phyloP scores from a whole-genome alignment of 108 stramenopile species.

The Pseudonitzschia multistriata region DNA sequence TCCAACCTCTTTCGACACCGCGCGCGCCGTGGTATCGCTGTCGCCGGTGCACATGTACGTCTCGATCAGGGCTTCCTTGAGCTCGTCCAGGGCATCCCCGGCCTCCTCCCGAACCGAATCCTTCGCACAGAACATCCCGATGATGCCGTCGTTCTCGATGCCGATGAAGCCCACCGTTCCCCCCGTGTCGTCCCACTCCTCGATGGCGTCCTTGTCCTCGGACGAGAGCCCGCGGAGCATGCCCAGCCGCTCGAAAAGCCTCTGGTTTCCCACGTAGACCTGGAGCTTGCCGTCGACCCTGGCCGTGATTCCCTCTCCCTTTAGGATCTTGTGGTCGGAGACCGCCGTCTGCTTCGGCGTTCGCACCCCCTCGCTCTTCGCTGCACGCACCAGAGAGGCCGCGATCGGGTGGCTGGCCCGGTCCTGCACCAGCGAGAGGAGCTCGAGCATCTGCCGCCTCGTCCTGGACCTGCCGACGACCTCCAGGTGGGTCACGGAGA shows the following conservation, averaged over 20 bases:
- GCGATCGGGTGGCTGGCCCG: conserved; percentile 84
- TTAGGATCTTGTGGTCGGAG: conserved; percentile 64
- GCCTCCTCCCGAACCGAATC: conserved; percentile 79
- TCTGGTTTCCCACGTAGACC: conserved; percentile 77
- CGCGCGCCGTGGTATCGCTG: conserved; percentile 84
- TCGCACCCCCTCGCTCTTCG: conserved; percentile 62
- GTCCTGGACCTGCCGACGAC: conserved; percentile 40
- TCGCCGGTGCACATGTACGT: conserved; percentile 99
- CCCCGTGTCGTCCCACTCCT: conserved; percentile 61
- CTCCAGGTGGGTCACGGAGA: conserved; percentile 61
- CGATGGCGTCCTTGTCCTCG: conserved; percentile 25
- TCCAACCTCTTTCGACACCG: conserved; percentile 82
- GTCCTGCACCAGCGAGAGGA: conserved; percentile 79
- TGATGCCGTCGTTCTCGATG: conserved; percentile 62
- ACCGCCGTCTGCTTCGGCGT: conserved; percentile 35
- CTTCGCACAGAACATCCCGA: conserved; percentile 74
- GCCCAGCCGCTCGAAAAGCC: conserved; percentile 67
- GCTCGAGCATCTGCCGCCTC: conserved; percentile 59
- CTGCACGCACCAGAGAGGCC: conserved; percentile 69
- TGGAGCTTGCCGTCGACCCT: conserved; percentile 38
- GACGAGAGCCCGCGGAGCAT: conserved; percentile 44
- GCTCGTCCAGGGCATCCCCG: conserved; percentile 44
- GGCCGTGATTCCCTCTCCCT: conserved; percentile 84
- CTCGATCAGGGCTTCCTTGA: conserved; percentile 59
- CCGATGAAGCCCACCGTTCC: conserved; percentile 86